A percentile compares a stretch with the other conserved stretches of the same genome.
These are phyloP conservation scores for Candida chilensis DNA, from an alignment of 805 yeast genomes.

Conservation along the genomic window DNA sequence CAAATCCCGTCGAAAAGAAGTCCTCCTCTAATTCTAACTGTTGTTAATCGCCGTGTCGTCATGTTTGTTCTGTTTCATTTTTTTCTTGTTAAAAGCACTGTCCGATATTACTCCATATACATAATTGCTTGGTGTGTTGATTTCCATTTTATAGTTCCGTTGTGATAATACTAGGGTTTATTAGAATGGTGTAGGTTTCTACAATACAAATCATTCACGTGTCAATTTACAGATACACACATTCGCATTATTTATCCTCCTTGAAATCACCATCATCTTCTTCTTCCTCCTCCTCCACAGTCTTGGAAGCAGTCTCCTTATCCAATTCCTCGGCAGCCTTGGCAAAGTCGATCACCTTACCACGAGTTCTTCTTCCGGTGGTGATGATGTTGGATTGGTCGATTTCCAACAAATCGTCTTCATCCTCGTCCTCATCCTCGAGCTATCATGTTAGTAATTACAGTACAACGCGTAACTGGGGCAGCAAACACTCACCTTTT, in stretches of 20 bases:
- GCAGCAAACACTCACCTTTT: conserved; percentile 19
- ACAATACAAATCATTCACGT: no score
- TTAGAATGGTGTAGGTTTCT: no score
- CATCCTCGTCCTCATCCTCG: conserved; percentile 59
- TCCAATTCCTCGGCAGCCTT: conserved; percentile 71
- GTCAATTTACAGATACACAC: no score
- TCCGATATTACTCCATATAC: neutral
- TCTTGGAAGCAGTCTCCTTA: conserved; percentile 30
- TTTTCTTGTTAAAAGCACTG: conserved; percentile 1
- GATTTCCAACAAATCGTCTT: conserved; percentile 73
- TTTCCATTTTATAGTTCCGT: neutral
- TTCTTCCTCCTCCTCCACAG: conserved; percentile 34
- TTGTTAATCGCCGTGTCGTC: conserved; percentile 35
- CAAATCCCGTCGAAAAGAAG: conserved; percentile 78
- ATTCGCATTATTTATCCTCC: conserved; percentile 16
- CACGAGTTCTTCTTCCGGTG: conserved; percentile 85
- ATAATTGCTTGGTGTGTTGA: neutral
- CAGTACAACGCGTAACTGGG: no score
- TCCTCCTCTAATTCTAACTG: conserved; percentile 52
- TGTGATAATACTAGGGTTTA: neutral
- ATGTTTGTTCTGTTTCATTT: conserved; percentile 1
- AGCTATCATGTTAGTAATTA: conserved; percentile 39
- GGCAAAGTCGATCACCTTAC: conserved; percentile 76
- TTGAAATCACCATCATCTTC: conserved; percentile 44
- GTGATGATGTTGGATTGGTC: conserved; percentile 77